phyloP scores from a whole-genome alignment of 352 stramenopile genomes.

The Globisporangium spinosum region DNA sequence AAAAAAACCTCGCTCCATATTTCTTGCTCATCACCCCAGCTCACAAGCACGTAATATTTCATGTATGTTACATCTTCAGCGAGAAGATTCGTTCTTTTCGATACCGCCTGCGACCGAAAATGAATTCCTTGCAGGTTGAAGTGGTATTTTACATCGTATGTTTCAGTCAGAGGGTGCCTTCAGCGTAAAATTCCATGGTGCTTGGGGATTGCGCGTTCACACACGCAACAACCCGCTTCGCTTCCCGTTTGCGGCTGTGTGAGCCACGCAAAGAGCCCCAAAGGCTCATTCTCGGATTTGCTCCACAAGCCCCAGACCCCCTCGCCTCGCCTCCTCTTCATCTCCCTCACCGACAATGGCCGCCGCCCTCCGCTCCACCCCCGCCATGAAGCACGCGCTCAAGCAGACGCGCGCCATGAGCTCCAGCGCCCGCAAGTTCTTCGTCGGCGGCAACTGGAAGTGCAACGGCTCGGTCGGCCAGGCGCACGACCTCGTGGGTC shows the following conservation, averaged over 20 bases:
- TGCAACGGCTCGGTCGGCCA: conserved; percentile 87
- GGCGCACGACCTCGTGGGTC: conserved; percentile 62
- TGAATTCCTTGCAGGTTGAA: background rate
- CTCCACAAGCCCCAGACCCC: conserved; percentile 28
- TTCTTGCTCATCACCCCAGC: background rate
- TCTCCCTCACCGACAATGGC: conserved; percentile 1
- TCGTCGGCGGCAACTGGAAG: conserved; percentile 99
- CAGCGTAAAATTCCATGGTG: background rate
- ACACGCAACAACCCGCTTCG: background rate
- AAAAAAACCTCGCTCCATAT: background rate
- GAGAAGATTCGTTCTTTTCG: background rate
- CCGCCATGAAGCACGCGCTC: conserved; percentile 29
- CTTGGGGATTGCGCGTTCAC: conserved; percentile 9
- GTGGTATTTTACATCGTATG: background rate
- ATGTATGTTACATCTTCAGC: background rate
- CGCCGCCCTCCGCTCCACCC: conserved; percentile 26
- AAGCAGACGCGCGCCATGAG: conserved; percentile 61
- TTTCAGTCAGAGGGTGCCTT: background rate
- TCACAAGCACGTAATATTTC: background rate
- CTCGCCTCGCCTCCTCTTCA: conserved; percentile 5
- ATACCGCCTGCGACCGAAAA: background rate
- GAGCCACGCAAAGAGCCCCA: conserved; percentile 1
- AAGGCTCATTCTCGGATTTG: conserved; percentile 43
- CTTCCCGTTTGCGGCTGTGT: background rate
- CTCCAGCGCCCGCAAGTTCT: conserved; percentile 91